phyloP scores from a whole-genome alignment of 140 eudicot genomes.

The Stevia rebaudiana region DNA sequence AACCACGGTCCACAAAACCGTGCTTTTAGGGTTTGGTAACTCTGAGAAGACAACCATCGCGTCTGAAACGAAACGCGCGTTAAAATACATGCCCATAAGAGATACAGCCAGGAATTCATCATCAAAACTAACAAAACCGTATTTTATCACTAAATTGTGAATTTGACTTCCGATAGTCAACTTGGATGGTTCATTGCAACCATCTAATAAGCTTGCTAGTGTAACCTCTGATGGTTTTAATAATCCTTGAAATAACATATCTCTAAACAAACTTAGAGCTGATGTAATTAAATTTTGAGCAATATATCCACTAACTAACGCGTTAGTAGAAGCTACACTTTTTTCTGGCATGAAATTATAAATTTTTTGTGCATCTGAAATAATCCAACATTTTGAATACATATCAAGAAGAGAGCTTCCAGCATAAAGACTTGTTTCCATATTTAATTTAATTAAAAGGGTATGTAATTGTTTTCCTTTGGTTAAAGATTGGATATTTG shows the following conservation, averaged over 20 bases:
- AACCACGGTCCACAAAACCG: slow-evolving; percentile 68
- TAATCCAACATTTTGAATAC: slow-evolving; percentile 74
- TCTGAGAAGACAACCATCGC: slow-evolving; percentile 55
- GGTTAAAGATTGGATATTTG: slow-evolving; percentile 42
- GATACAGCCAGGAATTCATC: slow-evolving; percentile 69
- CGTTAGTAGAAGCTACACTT: slow-evolving; percentile 68
- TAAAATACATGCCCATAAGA: slow-evolving; percentile 69
- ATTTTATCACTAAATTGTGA: slow-evolving; percentile 54
- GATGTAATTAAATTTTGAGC: slow-evolving; percentile 33
- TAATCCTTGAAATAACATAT: slow-evolving; percentile 44
- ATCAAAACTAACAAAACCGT: slow-evolving; percentile 34
- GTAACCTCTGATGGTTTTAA: slow-evolving; percentile 74
- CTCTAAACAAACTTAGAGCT: slow-evolving; percentile 43
- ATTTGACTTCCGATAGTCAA: slow-evolving; percentile 63
- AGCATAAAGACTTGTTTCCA: slow-evolving; percentile 57
- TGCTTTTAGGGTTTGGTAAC: slow-evolving; percentile 51
- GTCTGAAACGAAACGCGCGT: slow-evolving; percentile 29
- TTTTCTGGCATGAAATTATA: slow-evolving; percentile 51
- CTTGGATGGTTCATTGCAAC: slow-evolving; percentile 38
- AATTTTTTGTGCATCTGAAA: slow-evolving; percentile 44
- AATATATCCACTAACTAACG: slow-evolving; percentile 69
- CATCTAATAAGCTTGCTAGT: slow-evolving; percentile 68
- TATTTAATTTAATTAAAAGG: slow-evolving; percentile 52
- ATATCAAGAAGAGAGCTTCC: slow-evolving; percentile 91
- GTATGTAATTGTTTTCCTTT: slow-evolving; percentile 66